Percentiles rank a stretch among this genome's conserved stretches.
Conservation (phyloP, 176 grass and related monocot genomes). For the Zoysia japonica region DNA sequence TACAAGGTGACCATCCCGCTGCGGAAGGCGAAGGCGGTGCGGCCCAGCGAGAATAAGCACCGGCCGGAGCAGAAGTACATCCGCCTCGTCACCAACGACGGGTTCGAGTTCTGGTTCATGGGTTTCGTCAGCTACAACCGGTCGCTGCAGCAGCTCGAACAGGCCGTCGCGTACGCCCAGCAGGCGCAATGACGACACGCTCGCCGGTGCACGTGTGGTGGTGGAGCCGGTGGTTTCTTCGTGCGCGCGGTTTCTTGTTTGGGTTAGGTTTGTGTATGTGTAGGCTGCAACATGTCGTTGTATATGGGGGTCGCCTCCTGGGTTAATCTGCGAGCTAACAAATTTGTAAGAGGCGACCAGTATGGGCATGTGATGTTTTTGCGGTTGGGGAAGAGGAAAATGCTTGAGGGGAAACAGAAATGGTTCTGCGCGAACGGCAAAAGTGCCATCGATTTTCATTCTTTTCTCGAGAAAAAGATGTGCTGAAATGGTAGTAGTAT, state of each 20-base stretch:
- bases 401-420: slow-evolving; percentile 29
- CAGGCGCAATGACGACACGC: slow-evolving; percentile 34
- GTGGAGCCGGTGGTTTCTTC: slow-evolving; percentile 1
- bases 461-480: background rate
- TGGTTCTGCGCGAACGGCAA: slow-evolving; percentile 14
- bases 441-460: slow-evolving; percentile 34
- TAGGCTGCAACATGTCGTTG: slow-evolving; percentile 55
- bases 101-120: slow-evolving; percentile 97
- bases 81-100: slow-evolving; percentile 74
- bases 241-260: background rate
- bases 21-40: slow-evolving; percentile 51
- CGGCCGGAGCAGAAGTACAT: slow-evolving; percentile 78
- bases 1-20: slow-evolving; percentile 90
- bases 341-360: slow-evolving; percentile 17
- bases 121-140: slow-evolving; percentile 71
- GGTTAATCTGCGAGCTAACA: background rate
- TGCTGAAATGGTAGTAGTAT: background rate
- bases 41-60: slow-evolving; percentile 68
- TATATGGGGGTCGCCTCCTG: slow-evolving; percentile 31
- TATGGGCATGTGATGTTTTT: slow-evolving; percentile 35
- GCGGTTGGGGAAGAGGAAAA: slow-evolving; percentile 22
- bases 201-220: background rate
- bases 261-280: slow-evolving; percentile 31
- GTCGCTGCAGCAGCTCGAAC: slow-evolving; percentile 68
- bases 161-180: slow-evolving; percentile 58